Conservation (phyloP, 257 asterid species). For the Solanum pimpinellifolium region DNA sequence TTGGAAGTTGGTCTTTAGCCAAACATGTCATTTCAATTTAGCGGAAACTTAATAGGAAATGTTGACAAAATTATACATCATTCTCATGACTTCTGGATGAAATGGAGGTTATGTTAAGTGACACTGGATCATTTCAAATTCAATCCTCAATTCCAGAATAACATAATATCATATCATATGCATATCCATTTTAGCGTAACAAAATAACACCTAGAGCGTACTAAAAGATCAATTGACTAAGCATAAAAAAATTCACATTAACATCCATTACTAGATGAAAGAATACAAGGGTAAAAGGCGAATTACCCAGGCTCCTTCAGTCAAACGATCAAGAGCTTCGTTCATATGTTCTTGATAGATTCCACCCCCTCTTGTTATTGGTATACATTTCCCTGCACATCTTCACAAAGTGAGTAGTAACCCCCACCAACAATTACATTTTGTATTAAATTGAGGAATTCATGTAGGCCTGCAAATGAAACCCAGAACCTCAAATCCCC, state of each 20-base stretch:
- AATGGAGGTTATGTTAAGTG: not conserved
- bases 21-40: not conserved
- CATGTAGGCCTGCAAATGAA: not conserved
- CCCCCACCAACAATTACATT: not conserved
- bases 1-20: not conserved
- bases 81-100: not conserved
- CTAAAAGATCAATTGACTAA: not conserved
- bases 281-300: not conserved
- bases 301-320: constrained; percentile 86
- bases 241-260: not conserved
- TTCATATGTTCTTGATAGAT: constrained; percentile 95
- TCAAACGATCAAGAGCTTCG: constrained; percentile 83
- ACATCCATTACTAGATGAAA: not conserved
- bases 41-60: not conserved
- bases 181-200: not conserved
- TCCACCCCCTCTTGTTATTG: constrained; percentile 89
- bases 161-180: not conserved
- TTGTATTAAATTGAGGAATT: not conserved
- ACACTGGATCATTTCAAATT: not conserved
- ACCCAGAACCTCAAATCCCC: not conserved
- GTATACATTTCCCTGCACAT: constrained; percentile 91
- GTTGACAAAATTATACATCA: not conserved
- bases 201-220: not conserved
- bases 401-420: constrained; percentile 1
- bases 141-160: not conserved